Percentiles rank a stretch among this genome's conserved stretches.
Conservation (phyloP, 2,329 filamentous ascomycete species). For the Cordyceps cicadae region DNA sequence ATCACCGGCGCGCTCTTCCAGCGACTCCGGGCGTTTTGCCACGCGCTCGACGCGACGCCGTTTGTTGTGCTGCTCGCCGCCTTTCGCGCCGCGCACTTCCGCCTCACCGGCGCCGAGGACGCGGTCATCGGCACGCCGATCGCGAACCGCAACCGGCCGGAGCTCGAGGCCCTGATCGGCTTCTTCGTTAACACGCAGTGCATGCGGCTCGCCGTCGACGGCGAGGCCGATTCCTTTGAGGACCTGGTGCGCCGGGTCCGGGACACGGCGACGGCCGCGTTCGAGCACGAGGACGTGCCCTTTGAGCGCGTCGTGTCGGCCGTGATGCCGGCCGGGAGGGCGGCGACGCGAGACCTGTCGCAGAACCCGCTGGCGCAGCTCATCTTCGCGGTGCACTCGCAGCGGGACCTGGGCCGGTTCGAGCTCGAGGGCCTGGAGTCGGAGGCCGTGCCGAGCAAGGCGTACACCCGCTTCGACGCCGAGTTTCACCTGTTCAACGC, state of each 20-base stretch:
- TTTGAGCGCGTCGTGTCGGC: slow-evolving; percentile 13
- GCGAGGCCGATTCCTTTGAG: slow-evolving; percentile 8
- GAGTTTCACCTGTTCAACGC: slow-evolving; percentile 5
- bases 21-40: slow-evolving; percentile 12
- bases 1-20: slow-evolving; percentile 3
- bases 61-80: slow-evolving; percentile 11
- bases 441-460: background rate
- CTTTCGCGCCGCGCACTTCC: slow-evolving; percentile 14
- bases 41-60: background rate
- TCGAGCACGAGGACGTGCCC: slow-evolving; percentile 14
- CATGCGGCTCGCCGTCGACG: slow-evolving; percentile 10
- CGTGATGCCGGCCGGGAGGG: background rate
- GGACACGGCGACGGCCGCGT: slow-evolving; percentile 3
- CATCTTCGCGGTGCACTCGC: slow-evolving; percentile 13
- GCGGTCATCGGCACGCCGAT: slow-evolving; percentile 12
- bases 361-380: slow-evolving; percentile 13
- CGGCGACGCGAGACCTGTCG: background rate
- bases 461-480: background rate
- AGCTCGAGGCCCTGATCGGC: slow-evolving; percentile 13
- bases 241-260: slow-evolving; percentile 13
- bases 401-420: background rate
- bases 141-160: slow-evolving; percentile 13
- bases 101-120: slow-evolving; percentile 13
- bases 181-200: slow-evolving; percentile 18
- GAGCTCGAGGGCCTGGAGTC: background rate